Evolutionary conservation across 164 flowering plant species (phyloP).

Genomic region (Chimonanthus salicifolius): DNA sequence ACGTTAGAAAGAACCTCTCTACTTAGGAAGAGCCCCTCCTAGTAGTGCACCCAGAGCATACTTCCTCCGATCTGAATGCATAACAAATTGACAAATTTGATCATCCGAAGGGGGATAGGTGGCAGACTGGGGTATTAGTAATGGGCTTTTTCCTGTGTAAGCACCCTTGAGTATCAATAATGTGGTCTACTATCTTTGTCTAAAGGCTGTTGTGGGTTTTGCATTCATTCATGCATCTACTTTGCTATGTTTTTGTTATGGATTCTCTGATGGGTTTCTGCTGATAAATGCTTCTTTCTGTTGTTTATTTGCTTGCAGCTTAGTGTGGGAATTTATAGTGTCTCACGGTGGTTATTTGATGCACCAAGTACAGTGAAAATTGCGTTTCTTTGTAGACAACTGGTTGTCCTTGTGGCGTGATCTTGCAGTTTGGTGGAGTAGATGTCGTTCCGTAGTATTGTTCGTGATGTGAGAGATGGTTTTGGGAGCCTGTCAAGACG

Average conservation of each 20-base stretch:
- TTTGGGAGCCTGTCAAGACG: slow-evolving; percentile 87
- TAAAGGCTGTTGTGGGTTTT: not conserved
- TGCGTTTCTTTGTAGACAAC: not conserved
- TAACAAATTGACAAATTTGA: not conserved
- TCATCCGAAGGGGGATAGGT: not conserved
- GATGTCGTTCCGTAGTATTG: slow-evolving; percentile 92
- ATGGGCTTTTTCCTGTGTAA: not conserved
- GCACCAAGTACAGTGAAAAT: not conserved
- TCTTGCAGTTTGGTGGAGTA: slow-evolving; percentile 9
- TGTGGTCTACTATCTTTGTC: not conserved
- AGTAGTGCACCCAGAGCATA: too few relatives aligned
- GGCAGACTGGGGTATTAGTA: not conserved
- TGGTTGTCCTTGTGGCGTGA: not conserved
- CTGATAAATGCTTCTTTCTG: not conserved
- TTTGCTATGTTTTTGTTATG: not conserved
- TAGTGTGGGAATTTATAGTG: not conserved
- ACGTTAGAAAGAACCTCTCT: too few relatives aligned
- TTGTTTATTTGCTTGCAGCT: not conserved
- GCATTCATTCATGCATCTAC: not conserved
- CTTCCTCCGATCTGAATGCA: too few relatives aligned
- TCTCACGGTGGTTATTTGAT: not conserved
- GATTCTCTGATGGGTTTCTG: not conserved
- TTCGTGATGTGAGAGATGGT: slow-evolving; percentile 85
- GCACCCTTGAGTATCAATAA: not conserved
- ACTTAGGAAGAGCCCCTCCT: too few relatives aligned